A percentile compares a stretch with the other conserved stretches of the same genome.
Evolutionary conservation across 1,284 basidiomycete species (phyloP).

Genomic region (Exsudoporus floridanus): DNA sequence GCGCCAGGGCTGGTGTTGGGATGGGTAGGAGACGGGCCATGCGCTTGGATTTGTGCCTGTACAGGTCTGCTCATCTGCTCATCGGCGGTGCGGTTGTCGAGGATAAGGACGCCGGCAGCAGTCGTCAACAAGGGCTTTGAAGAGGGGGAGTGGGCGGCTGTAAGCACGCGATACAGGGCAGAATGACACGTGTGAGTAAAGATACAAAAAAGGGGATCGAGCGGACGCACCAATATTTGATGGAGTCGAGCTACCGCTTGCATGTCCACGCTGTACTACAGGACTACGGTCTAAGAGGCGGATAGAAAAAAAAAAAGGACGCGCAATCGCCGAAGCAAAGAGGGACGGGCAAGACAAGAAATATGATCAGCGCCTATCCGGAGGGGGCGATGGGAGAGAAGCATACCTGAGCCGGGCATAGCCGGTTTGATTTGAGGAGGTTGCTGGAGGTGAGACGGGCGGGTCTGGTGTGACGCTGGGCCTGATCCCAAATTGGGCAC

Average conservation of each 20-base stretch:
- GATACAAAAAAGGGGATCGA: neutral
- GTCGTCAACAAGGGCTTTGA: conserved; percentile 29
- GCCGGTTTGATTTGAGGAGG: conserved; percentile 32
- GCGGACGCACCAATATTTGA: conserved; percentile 28
- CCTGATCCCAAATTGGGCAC: conserved; percentile 27
- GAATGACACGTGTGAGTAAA: conserved; percentile 3
- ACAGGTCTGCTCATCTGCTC: conserved; percentile 27
- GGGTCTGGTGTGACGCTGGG: conserved; percentile 28
- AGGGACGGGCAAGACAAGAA: neutral
- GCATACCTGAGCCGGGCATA: conserved; percentile 34
- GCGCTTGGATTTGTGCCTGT: conserved; percentile 21
- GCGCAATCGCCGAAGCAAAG: neutral
- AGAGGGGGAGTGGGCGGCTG: conserved; percentile 30
- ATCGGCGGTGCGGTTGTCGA: conserved; percentile 33
- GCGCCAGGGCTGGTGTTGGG: conserved; percentile 23
- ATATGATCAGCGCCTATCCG: conserved; percentile 12
- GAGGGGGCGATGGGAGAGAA: neutral
- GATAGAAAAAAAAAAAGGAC: conserved; percentile 13
- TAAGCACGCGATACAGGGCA: neutral
- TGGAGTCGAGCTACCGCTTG: conserved; percentile 26
- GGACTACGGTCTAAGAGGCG: conserved; percentile 29
- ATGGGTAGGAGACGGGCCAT: conserved; percentile 20
- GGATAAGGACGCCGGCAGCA: conserved; percentile 28
- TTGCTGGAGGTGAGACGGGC: conserved; percentile 31
- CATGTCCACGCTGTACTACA: conserved; percentile 29